phyloP scores from a whole-genome alignment of 2,329 filamentous ascomycete species.

The Colletotrichum sp. region DNA sequence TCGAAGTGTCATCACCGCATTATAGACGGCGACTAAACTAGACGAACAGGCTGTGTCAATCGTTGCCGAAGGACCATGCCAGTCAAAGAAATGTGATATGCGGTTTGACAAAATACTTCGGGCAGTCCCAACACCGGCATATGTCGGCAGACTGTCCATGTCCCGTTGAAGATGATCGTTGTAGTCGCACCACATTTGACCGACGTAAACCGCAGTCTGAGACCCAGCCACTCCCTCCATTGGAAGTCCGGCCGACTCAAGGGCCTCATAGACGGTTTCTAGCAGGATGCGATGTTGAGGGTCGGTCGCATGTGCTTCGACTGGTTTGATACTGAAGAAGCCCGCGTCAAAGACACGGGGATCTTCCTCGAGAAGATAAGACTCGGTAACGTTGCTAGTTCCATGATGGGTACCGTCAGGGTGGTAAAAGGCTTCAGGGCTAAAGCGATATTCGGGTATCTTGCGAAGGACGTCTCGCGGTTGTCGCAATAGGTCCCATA shows the following conservation, averaged over 20 bases:
- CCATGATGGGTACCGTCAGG: not conserved
- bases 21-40: slow-evolving; percentile 44
- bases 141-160: slow-evolving; percentile 25
- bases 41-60: slow-evolving; percentile 53
- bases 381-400: slow-evolving; percentile 24
- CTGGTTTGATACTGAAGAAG: slow-evolving; percentile 36
- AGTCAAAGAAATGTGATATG: slow-evolving; percentile 44
- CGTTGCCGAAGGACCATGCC: slow-evolving; percentile 42
- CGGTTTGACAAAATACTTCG: slow-evolving; percentile 40
- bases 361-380: slow-evolving; percentile 26
- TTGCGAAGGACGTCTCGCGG: slow-evolving; percentile 24
- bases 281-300: slow-evolving; percentile 36
- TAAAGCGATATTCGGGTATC: slow-evolving; percentile 27
- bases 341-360: slow-evolving; percentile 24
- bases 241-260: slow-evolving; percentile 36
- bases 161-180: slow-evolving; percentile 23
- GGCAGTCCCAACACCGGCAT: slow-evolving; percentile 34
- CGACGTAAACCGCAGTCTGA: slow-evolving; percentile 35
- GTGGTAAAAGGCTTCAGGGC: not conserved
- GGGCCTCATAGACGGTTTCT: slow-evolving; percentile 38
- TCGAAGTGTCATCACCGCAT: slow-evolving; percentile 39
- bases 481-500: not conserved
- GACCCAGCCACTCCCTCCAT: slow-evolving; percentile 29
- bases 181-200: slow-evolving; percentile 34
- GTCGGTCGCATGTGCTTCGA: slow-evolving; percentile 37